Conservation (phyloP, 129 eudicot genomes). For the Silybum marianum region DNA sequence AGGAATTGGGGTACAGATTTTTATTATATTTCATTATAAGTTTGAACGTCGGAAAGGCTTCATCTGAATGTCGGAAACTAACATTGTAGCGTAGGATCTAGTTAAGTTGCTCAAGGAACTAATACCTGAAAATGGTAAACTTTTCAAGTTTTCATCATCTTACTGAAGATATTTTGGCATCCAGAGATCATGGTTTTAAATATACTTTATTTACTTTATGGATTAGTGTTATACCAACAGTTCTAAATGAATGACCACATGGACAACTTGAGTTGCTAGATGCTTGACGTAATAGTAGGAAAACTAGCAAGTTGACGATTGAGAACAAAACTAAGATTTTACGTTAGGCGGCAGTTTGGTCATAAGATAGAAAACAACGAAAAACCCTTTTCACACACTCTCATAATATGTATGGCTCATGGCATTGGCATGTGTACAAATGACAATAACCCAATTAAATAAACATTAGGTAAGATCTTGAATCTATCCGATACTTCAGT, state of each 20-base stretch:
- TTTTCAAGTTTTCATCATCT: neutral
- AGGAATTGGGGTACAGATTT: neutral
- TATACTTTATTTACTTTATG: neutral
- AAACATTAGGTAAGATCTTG: neutral
- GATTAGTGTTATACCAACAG: neutral
- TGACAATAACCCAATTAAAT: neutral
- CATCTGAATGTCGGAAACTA: neutral
- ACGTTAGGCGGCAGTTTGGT: neutral
- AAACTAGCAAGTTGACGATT: neutral
- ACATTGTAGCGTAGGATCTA: neutral
- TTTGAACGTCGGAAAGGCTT: constrained; percentile 1
- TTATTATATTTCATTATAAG: neutral
- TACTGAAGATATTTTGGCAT: neutral
- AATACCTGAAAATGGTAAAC: neutral
- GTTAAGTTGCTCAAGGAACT: neutral
- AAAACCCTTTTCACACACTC: neutral
- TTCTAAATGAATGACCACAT: neutral
- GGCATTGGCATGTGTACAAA: neutral
- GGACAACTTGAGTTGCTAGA: neutral
- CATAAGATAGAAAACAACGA: neutral
- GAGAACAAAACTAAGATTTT: neutral
- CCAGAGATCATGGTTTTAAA: neutral
- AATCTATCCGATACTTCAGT: neutral
- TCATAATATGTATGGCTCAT: too few species aligned
- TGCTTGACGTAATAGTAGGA: neutral